Evolutionary conservation across 148 eudicot species (phyloP), one percentile per base, ranked within the genome.

Genomic region (Suaeda aralocaspica): DNA sequence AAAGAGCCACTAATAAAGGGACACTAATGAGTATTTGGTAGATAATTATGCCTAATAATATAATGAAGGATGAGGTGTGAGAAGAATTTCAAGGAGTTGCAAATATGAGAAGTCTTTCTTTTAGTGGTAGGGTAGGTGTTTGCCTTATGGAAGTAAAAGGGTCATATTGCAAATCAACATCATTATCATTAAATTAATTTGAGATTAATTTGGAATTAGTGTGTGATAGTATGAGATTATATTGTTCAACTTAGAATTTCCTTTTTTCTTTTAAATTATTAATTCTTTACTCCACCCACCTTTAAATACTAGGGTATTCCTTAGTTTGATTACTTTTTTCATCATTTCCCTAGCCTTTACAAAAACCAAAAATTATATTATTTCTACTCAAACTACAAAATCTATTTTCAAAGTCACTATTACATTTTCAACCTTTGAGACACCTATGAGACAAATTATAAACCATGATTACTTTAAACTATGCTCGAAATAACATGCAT

Each of bases 21-120:
- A 71, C 79, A 76, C 67, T 76, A 65, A 59, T 70, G 49, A 71
- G 75, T 76, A 65, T 76, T 76, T 71, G 71, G 79, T 76, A 68
- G 79, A 71, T 76, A 63, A 70, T 71, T 64, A 76, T 64, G 70
- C 66, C 67, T 52, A 24, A 44, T 75, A 68, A 41, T 75, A 59
- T 76, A 70, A 55, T 64, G 41, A 64, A 22, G 66, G 53, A 64
- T 70, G 79, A 70, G 74, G 74, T 76, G 74, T 59, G 50, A 46
- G 50, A 46, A 56, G 31, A 66, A 55, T 29, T 28, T 25, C 29
- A 57, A 33, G 42, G 55, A 59, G 49, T 76, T 69, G 51, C 26
- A 29, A 45, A 59, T 25, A 39, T 42, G 14, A 56, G 33, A 58
- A 58, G 21, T 76, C 44, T 71, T 58, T 58, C 71, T 71, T 71